These are phyloP conservation scores for Metschnikowia cerradonensis DNA, from an alignment of 805 yeast species.

Conservation along the genomic window DNA sequence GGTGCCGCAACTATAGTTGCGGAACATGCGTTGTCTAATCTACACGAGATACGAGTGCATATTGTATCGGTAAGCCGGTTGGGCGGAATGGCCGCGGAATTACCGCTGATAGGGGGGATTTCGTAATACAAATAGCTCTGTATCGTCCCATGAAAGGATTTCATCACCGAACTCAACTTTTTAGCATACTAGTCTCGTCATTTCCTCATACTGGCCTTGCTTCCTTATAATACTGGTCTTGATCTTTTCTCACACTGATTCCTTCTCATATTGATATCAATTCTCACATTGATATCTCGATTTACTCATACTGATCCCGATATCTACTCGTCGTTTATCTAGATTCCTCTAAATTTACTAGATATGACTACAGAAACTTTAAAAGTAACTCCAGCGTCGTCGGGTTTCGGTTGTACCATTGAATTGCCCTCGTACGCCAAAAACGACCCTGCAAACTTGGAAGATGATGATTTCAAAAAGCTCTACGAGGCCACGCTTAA, in stretches of 20 bases:
- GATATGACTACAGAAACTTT: slow-evolving; percentile 8
- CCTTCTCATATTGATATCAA: no score
- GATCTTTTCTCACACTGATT: no score
- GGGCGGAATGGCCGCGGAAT: background rate
- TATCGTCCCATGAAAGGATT: background rate
- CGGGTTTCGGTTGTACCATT: slow-evolving; percentile 62
- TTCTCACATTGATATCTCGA: no score
- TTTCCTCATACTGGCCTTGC: no score
- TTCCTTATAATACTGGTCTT: no score
- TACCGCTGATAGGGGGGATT: background rate
- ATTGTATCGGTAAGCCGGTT: background rate
- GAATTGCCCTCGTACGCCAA: slow-evolving; percentile 58
- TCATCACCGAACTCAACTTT: no score
- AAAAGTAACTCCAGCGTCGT: slow-evolving; percentile 8
- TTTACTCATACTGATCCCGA: no score
- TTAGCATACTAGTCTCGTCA: no score
- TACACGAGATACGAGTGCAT: background rate
- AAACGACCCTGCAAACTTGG: slow-evolving; percentile 67
- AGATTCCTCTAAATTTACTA: background rate
- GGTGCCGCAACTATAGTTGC: no score
- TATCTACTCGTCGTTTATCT: background rate
- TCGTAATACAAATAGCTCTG: background rate
- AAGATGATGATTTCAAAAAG: slow-evolving; percentile 58
- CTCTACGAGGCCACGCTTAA: slow-evolving; percentile 63
- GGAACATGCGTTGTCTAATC: no score